phyloP scores from a whole-genome alignment of 345 rosid genomes.

The Kandelia obovata region DNA sequence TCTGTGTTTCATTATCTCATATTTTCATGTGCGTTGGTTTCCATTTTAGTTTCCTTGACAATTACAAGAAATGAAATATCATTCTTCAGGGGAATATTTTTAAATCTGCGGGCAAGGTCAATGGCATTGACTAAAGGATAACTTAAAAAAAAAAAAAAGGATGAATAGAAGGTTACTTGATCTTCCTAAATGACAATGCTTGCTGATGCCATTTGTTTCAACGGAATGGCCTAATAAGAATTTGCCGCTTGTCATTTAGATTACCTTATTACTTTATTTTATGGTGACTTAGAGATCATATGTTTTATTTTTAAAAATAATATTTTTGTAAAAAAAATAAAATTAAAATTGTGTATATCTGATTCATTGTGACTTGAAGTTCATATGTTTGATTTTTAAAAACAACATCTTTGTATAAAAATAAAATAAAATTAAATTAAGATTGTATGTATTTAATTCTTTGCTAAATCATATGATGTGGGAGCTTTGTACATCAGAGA shows the following conservation, averaged over 20 bases:
- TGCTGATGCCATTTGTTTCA: neutral
- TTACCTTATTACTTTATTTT: neutral
- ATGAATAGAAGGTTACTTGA: neutral
- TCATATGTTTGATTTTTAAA: too few species aligned
- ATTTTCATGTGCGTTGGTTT: neutral
- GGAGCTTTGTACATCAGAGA: too few species aligned
- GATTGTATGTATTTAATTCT: too few species aligned
- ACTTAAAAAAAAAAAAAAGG: neutral
- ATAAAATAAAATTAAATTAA: too few species aligned
- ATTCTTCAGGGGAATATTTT: constrained; percentile 81
- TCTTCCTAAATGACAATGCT: neutral
- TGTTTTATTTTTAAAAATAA: neutral
- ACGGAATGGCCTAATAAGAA: too few species aligned
- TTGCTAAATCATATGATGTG: too few species aligned
- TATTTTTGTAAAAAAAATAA: too few species aligned
- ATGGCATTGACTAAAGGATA: constrained; percentile 50
- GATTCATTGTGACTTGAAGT: too few species aligned
- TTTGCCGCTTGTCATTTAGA: too few species aligned
- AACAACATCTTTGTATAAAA: too few species aligned
- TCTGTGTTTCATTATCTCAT: neutral
- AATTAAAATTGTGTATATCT: too few species aligned
- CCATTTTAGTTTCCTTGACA: neutral
- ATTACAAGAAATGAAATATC: neutral
- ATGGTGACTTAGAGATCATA: too few species aligned
- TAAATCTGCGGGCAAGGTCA: constrained; percentile 68